Conservation (phyloP, 345 rosid genomes). For the Microthlaspi erraticum region DNA sequence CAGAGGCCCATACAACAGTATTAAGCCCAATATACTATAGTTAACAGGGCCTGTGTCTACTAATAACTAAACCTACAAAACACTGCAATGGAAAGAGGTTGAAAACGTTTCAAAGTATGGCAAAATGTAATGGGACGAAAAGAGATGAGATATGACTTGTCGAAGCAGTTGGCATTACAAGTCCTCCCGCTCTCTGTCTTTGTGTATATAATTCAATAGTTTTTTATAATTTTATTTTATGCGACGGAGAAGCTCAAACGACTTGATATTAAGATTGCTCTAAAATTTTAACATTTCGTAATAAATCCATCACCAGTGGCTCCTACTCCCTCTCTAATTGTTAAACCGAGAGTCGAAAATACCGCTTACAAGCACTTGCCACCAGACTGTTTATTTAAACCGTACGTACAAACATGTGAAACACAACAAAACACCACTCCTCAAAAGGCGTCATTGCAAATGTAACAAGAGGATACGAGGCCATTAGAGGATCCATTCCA, state of each 20-base stretch:
- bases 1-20: background rate
- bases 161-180: background rate
- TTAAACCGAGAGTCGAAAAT: background rate
- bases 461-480: slow-evolving; percentile 11
- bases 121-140: background rate
- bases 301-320: background rate
- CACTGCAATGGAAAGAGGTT: too few species aligned
- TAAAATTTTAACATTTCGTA: background rate
- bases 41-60: too few species aligned
- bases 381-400: slow-evolving; percentile 10
- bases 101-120: too few species aligned
- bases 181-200: background rate
- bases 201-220: background rate
- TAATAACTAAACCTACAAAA: too few species aligned
- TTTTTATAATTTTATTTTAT: too few species aligned
- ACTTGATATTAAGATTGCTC: background rate
- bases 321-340: background rate
- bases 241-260: background rate
- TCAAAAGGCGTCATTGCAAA: slow-evolving; percentile 14
- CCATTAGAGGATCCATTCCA: background rate
- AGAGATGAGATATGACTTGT: background rate
- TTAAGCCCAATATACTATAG: slow-evolving; percentile 1
- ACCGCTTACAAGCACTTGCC: slow-evolving; percentile 23
- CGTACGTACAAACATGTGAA: slow-evolving; percentile 17
- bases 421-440: slow-evolving; percentile 16